phyloP scores from a whole-genome alignment of 306 rosid genomes.

The Ziziphus jujuba region DNA sequence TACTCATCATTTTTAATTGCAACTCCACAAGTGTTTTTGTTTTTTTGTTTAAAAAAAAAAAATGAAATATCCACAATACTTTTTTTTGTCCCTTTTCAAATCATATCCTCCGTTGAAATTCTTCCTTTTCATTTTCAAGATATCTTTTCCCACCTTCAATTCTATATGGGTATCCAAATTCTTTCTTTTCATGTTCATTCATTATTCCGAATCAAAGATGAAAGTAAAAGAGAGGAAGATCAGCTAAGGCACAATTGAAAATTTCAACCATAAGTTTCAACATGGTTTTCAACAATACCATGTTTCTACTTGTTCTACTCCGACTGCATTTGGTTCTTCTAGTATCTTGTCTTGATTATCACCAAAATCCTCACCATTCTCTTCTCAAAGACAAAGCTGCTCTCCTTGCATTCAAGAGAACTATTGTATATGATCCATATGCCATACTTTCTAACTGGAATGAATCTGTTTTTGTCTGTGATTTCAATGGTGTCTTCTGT shows the following conservation, averaged over 20 bases:
- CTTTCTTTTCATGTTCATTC: neutral
- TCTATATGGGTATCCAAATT: too few species aligned
- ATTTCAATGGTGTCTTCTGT: conserved; percentile 55
- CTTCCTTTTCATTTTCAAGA: neutral
- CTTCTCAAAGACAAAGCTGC: conserved; percentile 49
- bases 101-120: conserved; percentile 7
- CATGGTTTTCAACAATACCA: conserved; percentile 40
- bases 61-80: neutral
- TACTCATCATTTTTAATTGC: conserved; percentile 23
- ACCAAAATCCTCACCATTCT: conserved; percentile 37
- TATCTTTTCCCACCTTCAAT: conserved; percentile 8
- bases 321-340: conserved; percentile 26
- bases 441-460: conserved; percentile 56
- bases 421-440: conserved; percentile 43
- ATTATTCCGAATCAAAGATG: conserved; percentile 17
- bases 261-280: neutral
- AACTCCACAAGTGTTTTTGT: neutral
- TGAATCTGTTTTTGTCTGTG: conserved; percentile 47
- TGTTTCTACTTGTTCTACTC: conserved; percentile 45
- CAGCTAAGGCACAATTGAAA: neutral
- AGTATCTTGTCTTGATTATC: conserved; percentile 27
- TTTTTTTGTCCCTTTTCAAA: conserved; percentile 22
- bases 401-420: conserved; percentile 49
- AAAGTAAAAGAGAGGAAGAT: conserved; percentile 13
- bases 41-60: too few species aligned